Percentiles rank a stretch among this genome's conserved stretches.
Evolutionary conservation across 345 rosid genomes (phyloP).

Genomic region (Linum usitatissimum): DNA sequence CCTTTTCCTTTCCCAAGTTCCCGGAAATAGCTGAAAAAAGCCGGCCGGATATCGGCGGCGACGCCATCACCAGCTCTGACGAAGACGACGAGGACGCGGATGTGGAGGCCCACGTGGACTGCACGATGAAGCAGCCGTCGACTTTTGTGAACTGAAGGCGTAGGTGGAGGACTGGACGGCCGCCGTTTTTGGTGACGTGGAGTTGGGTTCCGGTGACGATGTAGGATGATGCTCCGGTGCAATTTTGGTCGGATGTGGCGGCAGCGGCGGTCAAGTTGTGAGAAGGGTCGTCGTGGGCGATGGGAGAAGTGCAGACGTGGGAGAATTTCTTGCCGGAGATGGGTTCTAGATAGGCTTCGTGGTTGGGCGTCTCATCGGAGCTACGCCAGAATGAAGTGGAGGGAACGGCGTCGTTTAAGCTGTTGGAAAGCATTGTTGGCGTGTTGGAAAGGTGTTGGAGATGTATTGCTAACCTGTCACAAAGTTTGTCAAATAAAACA

Average conservation of each 20-base stretch:
- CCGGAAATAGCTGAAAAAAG: constrained; percentile 48
- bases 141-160: constrained; percentile 57
- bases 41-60: constrained; percentile 59
- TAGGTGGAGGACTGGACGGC: constrained; percentile 67
- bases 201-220: constrained; percentile 91
- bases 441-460: constrained; percentile 56
- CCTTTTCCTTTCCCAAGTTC: constrained; percentile 30
- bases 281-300: constrained; percentile 30
- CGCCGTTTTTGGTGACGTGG: constrained; percentile 51
- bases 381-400: constrained; percentile 41
- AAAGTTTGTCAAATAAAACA: not conserved
- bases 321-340: constrained; percentile 51
- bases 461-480: constrained; percentile 58
- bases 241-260: too few relatives aligned
- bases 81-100: constrained; percentile 25
- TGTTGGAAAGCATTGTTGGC: constrained; percentile 41
- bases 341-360: constrained; percentile 42
- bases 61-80: not conserved
- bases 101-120: constrained; percentile 62
- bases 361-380: constrained; percentile 33
- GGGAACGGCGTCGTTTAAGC: constrained; percentile 28
- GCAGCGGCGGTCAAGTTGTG: constrained; percentile 30
- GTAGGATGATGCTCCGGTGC: constrained; percentile 39
- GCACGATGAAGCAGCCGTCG: constrained; percentile 27
- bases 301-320: constrained; percentile 65